phyloP scores from a whole-genome alignment of 192 early-diverging fungal genomes.

The Entophlyctis luteolus region DNA sequence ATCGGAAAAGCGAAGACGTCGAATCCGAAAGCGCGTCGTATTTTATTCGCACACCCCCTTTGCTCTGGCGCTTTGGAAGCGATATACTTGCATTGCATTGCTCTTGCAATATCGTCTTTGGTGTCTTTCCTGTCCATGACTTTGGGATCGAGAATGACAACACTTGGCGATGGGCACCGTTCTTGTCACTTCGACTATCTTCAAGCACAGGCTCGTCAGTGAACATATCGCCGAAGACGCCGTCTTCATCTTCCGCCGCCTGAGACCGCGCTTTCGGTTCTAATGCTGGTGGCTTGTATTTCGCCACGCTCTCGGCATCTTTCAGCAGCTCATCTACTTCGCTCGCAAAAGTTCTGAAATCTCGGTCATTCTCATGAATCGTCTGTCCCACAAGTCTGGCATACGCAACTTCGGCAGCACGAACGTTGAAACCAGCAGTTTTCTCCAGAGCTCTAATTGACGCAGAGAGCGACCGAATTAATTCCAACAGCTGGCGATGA shows the following conservation, averaged over 20 bases:
- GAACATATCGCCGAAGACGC: background rate
- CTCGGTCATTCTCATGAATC: background rate
- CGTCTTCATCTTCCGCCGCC: background rate
- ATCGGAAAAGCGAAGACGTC: background rate
- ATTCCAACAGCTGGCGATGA: background rate
- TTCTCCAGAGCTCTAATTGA: background rate
- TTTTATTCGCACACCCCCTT: constrained; percentile 4
- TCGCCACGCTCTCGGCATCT: background rate
- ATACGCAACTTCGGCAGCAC: constrained; percentile 25
- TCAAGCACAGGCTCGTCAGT: constrained; percentile 25
- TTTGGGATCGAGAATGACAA: constrained; percentile 21
- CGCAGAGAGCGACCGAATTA: background rate
- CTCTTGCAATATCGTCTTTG: constrained; percentile 25
- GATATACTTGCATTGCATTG: background rate
- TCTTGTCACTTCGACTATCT: constrained; percentile 16
- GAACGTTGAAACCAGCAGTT: background rate
- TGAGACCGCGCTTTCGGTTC: background rate
- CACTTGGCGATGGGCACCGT: background rate
- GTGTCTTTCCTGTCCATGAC: constrained; percentile 32
- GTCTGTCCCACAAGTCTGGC: background rate
- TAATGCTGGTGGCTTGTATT: background rate
- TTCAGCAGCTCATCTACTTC: background rate
- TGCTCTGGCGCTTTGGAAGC: background rate
- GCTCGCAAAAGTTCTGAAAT: background rate
- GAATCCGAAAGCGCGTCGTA: background rate